Evolutionary conservation across 306 rosid genomes (phyloP).

Genomic region (Crotalaria pallida): DNA sequence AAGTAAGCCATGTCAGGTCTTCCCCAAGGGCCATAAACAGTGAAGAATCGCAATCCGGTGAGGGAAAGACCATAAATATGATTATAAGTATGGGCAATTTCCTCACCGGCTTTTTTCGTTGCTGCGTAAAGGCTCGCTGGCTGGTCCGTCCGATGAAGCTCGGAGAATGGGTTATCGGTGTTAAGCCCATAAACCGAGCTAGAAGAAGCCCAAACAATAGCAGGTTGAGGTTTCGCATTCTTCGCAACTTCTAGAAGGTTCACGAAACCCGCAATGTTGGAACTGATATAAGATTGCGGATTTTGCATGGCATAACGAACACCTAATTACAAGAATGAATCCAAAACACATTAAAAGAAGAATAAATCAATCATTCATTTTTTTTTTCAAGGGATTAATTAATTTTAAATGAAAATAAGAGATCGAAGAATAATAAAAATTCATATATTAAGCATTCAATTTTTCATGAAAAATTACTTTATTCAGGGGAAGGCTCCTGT

Average conservation of each 20-base stretch:
- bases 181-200: constrained; percentile 85
- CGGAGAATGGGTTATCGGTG: constrained; percentile 73
- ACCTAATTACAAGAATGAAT: too few species aligned
- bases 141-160: constrained; percentile 62
- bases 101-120: constrained; percentile 88
- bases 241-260: constrained; percentile 74
- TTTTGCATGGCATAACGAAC: constrained; percentile 96
- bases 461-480: too few species aligned
- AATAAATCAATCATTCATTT: too few species aligned
- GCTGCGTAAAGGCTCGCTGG: constrained; percentile 96
- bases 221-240: constrained; percentile 66
- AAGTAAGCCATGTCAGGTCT: constrained; percentile 94
- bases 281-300: constrained; percentile 67
- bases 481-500: too few species aligned
- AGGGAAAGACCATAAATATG: constrained; percentile 82
- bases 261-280: constrained; percentile 89
- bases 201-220: constrained; percentile 86
- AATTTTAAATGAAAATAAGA: too few species aligned
- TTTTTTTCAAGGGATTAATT: too few species aligned
- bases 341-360: too few species aligned
- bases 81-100: constrained; percentile 80
- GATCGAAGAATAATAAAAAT: too few species aligned
- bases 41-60: constrained; percentile 79
- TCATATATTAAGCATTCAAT: too few species aligned
- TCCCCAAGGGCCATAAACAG: constrained; percentile 91